Base-by-base conservation (phyloP, 768 basidiomycete species). In the Favolaschia claudopus region DNA sequence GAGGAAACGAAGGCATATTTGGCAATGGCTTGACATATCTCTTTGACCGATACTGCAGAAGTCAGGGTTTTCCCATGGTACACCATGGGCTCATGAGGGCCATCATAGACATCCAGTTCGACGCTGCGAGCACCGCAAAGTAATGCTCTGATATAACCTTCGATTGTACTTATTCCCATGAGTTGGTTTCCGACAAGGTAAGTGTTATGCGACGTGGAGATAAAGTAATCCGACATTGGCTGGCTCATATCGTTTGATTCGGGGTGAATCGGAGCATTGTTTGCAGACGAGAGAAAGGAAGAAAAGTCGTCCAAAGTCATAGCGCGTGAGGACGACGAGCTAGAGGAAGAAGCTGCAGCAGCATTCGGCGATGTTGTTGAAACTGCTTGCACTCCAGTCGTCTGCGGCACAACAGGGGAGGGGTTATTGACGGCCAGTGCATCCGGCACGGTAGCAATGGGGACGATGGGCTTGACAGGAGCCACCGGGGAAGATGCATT, bases 1-100 rank as follows among this genome's bases (percentile, higher is more conserved):
- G 95, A 96, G 0, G 92, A 86, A 38, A 95, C 88, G 67, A 99
- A 99, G 1, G 92, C 96, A 68, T 99, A 99, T 69, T 94, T 94
- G 39, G 83, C 82, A 69, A 99, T 93, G 1, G 94, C 93, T 44
- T 85, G 77, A 68, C 94, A 94, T 33, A 95, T 87, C 62, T 95
- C 92, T 13, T 92, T 85, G 1, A 93, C 81, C 0, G 93, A 78
- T 1, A 99, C 89, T 65, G 91, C 92, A 10, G 90, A 85, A 0
- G 96, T 99, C 33, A 98, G 79, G 0, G 96, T 97, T 62, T 91
- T 91, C 28, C 95, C 95, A 65, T 99, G 97, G 66, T 89, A 95
- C 5, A 98, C 85, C 69, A 92, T 78, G 0, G 96, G 96, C 60
- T 91, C 94, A 3, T 66, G 72, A 29, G 94, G 91, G 12, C 96